Evolutionary conservation across 1,284 basidiomycete genomes (phyloP).

Genomic region (Exobasidium rhododendri): DNA sequence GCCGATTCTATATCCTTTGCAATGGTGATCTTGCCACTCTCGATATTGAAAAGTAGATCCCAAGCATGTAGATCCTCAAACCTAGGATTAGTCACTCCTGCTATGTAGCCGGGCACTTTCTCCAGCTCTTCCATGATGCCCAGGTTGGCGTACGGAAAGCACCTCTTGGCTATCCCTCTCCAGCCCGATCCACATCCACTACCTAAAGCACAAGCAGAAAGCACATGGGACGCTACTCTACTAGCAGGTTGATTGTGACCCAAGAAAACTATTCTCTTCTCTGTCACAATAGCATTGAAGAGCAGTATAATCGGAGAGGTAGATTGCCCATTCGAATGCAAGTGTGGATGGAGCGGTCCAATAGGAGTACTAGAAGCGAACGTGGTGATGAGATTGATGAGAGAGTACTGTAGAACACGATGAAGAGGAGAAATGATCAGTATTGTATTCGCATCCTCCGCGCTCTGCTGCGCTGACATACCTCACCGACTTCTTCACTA

Average conservation of each 20-base stretch:
- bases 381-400: constrained; percentile 82
- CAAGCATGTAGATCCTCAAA: constrained; percentile 81
- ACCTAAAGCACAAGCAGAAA: constrained; percentile 86
- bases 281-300: constrained; percentile 88
- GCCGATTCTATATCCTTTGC: constrained; percentile 71
- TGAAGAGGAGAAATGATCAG: constrained; percentile 50
- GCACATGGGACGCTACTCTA: constrained; percentile 80
- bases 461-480: too few relatives aligned
- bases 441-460: too few relatives aligned
- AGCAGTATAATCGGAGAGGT: constrained; percentile 91
- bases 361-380: constrained; percentile 69
- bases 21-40: constrained; percentile 77
- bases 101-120: constrained; percentile 82
- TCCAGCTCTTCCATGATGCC: constrained; percentile 84
- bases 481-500: constrained; percentile 85
- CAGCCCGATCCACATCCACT: constrained; percentile 78
- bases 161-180: constrained; percentile 77
- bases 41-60: constrained; percentile 89
- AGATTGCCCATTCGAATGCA: constrained; percentile 83
- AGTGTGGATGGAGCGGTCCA: constrained; percentile 80
- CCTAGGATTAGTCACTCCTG: constrained; percentile 92
- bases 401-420: constrained; percentile 65
- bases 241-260: constrained; percentile 73
- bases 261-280: constrained; percentile 89
- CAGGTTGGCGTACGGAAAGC: constrained; percentile 90